These are phyloP conservation scores for Acaromyces ingoldii DNA, from an alignment of 1,284 basidiomycete genomes.

Conservation along the genomic window DNA sequence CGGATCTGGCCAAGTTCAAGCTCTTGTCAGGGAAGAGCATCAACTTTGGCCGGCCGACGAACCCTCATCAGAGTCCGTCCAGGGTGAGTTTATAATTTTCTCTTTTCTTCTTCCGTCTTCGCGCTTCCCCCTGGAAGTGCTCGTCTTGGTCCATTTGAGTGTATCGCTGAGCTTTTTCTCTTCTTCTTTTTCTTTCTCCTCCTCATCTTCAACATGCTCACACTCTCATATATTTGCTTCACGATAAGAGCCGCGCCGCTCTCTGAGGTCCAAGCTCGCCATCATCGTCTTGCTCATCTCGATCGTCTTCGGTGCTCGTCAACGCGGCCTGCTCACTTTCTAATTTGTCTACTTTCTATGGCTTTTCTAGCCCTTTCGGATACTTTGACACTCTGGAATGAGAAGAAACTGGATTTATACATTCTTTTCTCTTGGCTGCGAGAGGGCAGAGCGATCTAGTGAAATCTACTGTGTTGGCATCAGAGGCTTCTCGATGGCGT, in stretches of 20 bases:
- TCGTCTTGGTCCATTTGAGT: background rate
- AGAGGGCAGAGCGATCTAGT: too few relatives aligned
- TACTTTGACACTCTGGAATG: too few relatives aligned
- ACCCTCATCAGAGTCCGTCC: conserved; percentile 32
- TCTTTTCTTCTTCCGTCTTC: too few relatives aligned
- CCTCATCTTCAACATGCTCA: background rate
- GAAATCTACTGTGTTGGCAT: too few relatives aligned
- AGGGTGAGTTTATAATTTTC: conserved; percentile 12
- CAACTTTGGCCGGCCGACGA: conserved; percentile 29
- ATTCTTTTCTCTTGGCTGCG: too few relatives aligned
- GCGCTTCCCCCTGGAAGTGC: background rate
- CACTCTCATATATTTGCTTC: background rate
- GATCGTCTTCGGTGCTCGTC: conserved; percentile 27
- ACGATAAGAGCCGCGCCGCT: conserved; percentile 15
- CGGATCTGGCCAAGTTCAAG: conserved; percentile 32
- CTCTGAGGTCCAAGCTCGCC: conserved; percentile 9
- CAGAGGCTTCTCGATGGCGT: too few relatives aligned
- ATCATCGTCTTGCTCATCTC: conserved; percentile 20
- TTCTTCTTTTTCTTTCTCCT: background rate
- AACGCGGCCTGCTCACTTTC: conserved; percentile 17
- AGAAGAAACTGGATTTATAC: too few relatives aligned
- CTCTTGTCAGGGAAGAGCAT: conserved; percentile 19
- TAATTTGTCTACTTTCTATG: too few relatives aligned
- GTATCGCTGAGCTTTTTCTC: background rate
- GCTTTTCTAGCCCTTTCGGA: too few relatives aligned